phyloP scores from a whole-genome alignment of 2,329 filamentous ascomycete genomes.

The Alternaria sp. region DNA sequence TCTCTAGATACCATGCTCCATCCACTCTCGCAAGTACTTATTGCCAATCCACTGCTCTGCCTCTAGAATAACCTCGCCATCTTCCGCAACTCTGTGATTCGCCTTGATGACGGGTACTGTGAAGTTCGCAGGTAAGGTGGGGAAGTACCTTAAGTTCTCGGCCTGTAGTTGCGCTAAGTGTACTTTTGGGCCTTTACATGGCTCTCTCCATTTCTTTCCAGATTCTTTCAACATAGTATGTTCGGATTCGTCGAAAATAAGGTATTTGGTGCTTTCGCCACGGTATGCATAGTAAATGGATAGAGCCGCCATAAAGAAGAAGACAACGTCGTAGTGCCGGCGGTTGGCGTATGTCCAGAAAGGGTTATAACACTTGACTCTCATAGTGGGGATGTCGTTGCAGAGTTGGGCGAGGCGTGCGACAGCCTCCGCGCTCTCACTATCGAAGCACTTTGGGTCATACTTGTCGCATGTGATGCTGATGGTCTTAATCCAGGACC shows the following conservation, averaged over 20 bases:
- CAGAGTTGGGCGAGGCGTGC: background rate
- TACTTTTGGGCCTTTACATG: background rate
- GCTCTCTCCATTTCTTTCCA: background rate
- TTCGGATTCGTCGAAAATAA: background rate
- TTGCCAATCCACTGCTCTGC: background rate
- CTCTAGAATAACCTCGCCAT: background rate
- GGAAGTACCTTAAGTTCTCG: background rate
- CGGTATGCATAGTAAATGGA: background rate
- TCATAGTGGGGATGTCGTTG: background rate
- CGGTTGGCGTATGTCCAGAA: background rate
- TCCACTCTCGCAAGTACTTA: background rate
- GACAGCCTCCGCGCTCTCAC: background rate
- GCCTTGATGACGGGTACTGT: background rate
- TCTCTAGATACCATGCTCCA: background rate
- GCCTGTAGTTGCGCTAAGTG: background rate
- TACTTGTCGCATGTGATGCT: background rate
- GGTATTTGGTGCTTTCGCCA: background rate
- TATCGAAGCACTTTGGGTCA: background rate
- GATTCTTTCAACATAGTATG: background rate
- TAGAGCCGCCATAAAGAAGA: background rate
- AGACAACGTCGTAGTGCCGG: background rate
- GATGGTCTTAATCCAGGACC: background rate
- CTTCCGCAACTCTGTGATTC: background rate
- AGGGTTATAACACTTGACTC: background rate
- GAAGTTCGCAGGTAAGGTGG: background rate